These are phyloP conservation scores for Closterium sp. DNA, from an alignment of 139 green algal species.

Conservation along the genomic window DNA sequence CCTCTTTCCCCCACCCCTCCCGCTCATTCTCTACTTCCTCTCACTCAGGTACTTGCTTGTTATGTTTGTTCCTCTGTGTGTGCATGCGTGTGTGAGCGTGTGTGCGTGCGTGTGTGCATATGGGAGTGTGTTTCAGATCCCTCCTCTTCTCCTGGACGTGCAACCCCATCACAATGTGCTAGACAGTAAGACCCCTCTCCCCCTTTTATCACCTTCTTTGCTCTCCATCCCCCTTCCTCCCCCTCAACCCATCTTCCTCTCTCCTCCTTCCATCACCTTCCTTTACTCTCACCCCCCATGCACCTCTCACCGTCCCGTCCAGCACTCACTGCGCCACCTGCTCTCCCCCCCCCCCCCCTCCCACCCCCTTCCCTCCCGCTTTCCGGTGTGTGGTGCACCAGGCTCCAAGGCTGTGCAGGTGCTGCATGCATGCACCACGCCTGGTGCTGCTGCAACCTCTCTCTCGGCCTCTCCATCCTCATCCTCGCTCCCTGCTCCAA, in stretches of 20 bases:
- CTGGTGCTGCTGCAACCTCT: no score
- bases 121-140: conserved; percentile 51
- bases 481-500: not conserved
- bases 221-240: not conserved
- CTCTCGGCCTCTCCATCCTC: no score
- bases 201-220: not conserved
- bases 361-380: no score
- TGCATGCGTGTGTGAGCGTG: not conserved
- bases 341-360: not conserved
- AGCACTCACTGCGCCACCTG: no score
- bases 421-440: no score
- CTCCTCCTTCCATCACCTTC: not conserved
- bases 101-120: not conserved
- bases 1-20: no score
- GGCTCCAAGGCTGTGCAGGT: no score
- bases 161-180: conserved; percentile 89
- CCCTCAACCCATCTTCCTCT: not conserved
- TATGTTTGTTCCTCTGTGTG: not conserved
- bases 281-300: not conserved
- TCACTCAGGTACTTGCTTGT: not conserved
- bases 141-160: conserved; percentile 93
- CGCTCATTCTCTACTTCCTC: no score
- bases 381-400: no score
- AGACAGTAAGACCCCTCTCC: conserved; percentile 65
- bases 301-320: not conserved